These are phyloP conservation scores for Gillenia trifoliata DNA, from an alignment of 306 rosid genomes.

Conservation along the genomic window DNA sequence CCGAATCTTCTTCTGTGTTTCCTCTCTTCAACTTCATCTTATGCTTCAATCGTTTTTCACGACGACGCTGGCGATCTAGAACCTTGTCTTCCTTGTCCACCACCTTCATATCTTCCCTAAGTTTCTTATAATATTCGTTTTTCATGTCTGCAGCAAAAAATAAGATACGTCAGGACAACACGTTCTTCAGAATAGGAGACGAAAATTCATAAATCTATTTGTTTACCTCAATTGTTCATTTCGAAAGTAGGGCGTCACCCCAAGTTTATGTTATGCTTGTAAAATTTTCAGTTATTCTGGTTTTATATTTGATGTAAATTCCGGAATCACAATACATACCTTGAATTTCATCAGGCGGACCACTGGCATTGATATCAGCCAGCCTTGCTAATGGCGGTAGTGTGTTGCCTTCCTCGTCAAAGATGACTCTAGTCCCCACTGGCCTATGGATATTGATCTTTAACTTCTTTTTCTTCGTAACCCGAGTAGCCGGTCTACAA, in stretches of 20 bases:
- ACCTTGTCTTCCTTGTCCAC: slow-evolving; percentile 80
- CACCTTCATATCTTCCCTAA: slow-evolving; percentile 67
- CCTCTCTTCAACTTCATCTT: slow-evolving; percentile 66
- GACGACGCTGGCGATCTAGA: slow-evolving; percentile 55
- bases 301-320: not conserved
- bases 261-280: not conserved
- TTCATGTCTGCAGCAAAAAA: slow-evolving; percentile 48
- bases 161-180: not conserved
- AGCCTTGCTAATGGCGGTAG: slow-evolving; percentile 72
- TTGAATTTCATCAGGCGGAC: slow-evolving; percentile 44
- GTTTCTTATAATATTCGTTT: slow-evolving; percentile 56
- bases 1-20: slow-evolving; percentile 25
- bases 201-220: not conserved
- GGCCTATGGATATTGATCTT: slow-evolving; percentile 82
- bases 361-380: slow-evolving; percentile 47
- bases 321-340: slow-evolving; percentile 35
- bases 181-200: not conserved
- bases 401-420: slow-evolving; percentile 81
- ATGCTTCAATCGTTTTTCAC: slow-evolving; percentile 60
- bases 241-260: not conserved
- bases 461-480: slow-evolving; percentile 78
- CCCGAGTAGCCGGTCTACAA: slow-evolving; percentile 49
- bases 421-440: slow-evolving; percentile 66
- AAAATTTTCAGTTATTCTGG: not conserved
- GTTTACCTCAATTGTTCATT: not conserved